Percentiles rank a stretch among this genome's conserved stretches.
These are phyloP conservation scores for Coemansia pectinata DNA, from an alignment of 192 early-diverging fungal genomes.

Conservation along the genomic window DNA sequence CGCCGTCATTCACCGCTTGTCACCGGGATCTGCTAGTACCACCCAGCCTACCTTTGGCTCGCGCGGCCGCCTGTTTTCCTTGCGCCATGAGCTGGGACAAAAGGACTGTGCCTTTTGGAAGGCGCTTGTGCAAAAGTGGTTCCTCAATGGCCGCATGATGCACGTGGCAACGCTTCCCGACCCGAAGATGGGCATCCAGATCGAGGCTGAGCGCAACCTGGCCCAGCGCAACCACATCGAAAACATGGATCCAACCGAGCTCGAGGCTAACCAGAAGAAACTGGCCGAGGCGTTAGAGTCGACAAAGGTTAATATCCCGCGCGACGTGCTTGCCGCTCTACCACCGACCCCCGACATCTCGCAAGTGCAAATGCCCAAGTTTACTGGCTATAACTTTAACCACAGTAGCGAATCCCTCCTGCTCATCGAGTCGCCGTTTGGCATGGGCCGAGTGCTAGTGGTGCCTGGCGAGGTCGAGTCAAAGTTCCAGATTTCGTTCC, in stretches of 20 bases:
- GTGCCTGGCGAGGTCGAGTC: conserved; percentile 17
- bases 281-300: conserved; percentile 44
- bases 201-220: conserved; percentile 52
- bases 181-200: conserved; percentile 40
- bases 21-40: conserved; percentile 19
- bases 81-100: conserved; percentile 37
- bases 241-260: conserved; percentile 18
- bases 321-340: conserved; percentile 60
- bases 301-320: conserved; percentile 54
- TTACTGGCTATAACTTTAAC: conserved; percentile 23
- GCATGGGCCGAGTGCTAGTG: conserved; percentile 34
- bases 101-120: conserved; percentile 34
- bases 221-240: conserved; percentile 42
- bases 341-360: conserved; percentile 68
- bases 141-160: conserved; percentile 30
- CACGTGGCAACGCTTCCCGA: conserved; percentile 50
- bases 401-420: conserved; percentile 3
- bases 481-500: conserved; percentile 45
- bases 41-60: conserved; percentile 58
- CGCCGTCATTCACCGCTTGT: conserved; percentile 45
- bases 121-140: conserved; percentile 44
- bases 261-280: conserved; percentile 34
- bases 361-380: conserved; percentile 28
- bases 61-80: conserved; percentile 57
- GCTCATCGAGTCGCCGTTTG: conserved; percentile 31